Evolutionary conservation across 345 rosid species (phyloP).

Genomic region (Jatropha curcas): DNA sequence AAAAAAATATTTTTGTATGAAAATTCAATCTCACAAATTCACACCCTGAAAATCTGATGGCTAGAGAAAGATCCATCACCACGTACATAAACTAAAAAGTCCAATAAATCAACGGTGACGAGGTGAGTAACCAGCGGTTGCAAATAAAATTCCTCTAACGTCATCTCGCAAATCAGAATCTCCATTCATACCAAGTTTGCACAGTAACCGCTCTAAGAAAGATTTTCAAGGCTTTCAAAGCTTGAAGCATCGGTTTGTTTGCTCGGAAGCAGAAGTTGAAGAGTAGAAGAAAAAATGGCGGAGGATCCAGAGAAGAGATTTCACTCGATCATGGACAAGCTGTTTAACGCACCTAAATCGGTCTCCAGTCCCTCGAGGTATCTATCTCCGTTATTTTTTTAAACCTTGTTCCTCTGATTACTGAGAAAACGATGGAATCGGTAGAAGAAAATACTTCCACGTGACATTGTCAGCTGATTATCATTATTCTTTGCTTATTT

Average conservation of each 20-base stretch:
- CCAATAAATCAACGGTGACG: too few relatives aligned
- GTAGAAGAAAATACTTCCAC: neutral
- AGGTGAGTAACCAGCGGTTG: neutral
- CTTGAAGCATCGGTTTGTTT: neutral
- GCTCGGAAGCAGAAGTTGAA: neutral
- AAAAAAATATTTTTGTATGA: too few relatives aligned
- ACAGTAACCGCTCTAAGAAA: too few relatives aligned
- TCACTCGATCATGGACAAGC: conserved; percentile 84
- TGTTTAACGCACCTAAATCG: conserved; percentile 56
- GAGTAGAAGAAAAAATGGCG: conserved; percentile 38
- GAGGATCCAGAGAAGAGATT: conserved; percentile 80
- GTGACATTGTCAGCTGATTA: neutral
- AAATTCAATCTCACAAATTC: too few relatives aligned
- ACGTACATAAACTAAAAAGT: too few relatives aligned
- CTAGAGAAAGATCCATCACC: too few relatives aligned
- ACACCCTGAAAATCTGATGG: too few relatives aligned
- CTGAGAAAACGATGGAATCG: neutral
- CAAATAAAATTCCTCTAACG: too few relatives aligned
- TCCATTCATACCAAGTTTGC: too few relatives aligned
- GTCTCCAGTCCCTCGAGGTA: conserved; percentile 50
- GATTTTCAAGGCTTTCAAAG: neutral
- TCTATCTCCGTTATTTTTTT: neutral
- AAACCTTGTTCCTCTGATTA: neutral
- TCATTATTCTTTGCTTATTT: neutral
- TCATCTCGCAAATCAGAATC: too few relatives aligned